Conservation (phyloP, 2,329 filamentous ascomycete genomes). For the Thielaviopsis musarum region DNA sequence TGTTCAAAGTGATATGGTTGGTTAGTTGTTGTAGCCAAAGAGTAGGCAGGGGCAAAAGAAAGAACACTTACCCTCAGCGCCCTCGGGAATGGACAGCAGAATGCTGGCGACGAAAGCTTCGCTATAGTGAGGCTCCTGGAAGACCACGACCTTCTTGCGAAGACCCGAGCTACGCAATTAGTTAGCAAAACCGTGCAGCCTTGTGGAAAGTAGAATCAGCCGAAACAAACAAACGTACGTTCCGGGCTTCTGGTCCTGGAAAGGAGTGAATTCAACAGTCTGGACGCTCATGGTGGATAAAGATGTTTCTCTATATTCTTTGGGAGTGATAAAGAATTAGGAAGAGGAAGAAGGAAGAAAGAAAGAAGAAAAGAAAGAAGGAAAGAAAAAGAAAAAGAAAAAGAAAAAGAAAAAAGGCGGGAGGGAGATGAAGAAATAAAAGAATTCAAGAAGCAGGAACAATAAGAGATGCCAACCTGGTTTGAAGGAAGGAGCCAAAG, state of each 20-base stretch:
- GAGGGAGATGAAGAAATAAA: background rate
- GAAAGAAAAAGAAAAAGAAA: background rate
- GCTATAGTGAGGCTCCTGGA: constrained; percentile 89
- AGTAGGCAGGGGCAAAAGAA: background rate
- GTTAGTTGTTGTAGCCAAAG: background rate
- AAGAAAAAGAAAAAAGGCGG: background rate
- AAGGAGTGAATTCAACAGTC: constrained; percentile 69
- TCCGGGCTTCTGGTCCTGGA: constrained; percentile 95
- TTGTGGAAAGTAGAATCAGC: background rate
- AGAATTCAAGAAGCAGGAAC: background rate
- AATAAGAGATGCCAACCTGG: background rate
- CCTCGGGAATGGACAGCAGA: constrained; percentile 90
- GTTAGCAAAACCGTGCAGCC: background rate
- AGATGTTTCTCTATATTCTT: background rate
- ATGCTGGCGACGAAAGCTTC: constrained; percentile 92
- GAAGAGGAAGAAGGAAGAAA: background rate
- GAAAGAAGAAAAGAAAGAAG: background rate
- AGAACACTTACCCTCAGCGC: constrained; percentile 47
- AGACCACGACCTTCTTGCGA: constrained; percentile 96
- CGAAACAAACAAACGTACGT: constrained; percentile 54
- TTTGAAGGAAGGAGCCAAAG: background rate
- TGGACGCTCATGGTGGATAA: constrained; percentile 46
- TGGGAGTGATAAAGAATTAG: background rate
- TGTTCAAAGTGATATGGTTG: constrained; percentile 16
- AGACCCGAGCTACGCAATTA: constrained; percentile 61